These are phyloP conservation scores for Spinacia oleracea DNA, from an alignment of 179 eudicot genomes.

Conservation along the genomic window DNA sequence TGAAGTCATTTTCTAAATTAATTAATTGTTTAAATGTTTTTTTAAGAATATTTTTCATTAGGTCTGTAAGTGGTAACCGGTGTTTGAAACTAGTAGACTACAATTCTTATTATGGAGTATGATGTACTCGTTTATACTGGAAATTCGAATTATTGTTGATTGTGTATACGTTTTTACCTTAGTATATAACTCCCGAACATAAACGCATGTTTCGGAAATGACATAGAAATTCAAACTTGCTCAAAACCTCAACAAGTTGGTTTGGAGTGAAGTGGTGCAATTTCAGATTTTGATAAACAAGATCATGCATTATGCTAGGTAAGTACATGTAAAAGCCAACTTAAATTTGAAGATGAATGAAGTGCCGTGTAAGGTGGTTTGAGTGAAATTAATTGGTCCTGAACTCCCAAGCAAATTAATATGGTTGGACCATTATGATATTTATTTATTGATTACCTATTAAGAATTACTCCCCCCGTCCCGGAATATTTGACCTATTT, in stretches of 20 bases:
- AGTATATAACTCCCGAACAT: no score
- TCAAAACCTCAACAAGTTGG: neutral
- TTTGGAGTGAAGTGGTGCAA: neutral
- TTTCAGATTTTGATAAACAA: neutral
- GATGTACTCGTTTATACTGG: no score
- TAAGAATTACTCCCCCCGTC: neutral
- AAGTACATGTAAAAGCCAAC: neutral
- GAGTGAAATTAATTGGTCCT: constrained; percentile 12
- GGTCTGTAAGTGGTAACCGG: no score
- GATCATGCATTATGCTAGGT: neutral
- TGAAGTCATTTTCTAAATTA: neutral
- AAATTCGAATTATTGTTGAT: no score
- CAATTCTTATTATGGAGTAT: no score
- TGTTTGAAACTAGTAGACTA: no score
- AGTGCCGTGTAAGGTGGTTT: constrained; percentile 25
- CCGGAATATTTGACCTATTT: no score
- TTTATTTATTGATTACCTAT: neutral
- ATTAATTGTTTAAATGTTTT: neutral
- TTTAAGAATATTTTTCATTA: neutral
- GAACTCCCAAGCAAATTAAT: constrained; percentile 11
- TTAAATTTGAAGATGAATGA: constrained; percentile 19
- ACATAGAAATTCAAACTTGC: neutral
- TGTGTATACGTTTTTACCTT: no score
- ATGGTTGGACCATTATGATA: constrained; percentile 12
- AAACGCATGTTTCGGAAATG: no score